phyloP scores from a whole-genome alignment of 2,329 filamentous ascomycete species.

The Microcyclospora tardicrescens region DNA sequence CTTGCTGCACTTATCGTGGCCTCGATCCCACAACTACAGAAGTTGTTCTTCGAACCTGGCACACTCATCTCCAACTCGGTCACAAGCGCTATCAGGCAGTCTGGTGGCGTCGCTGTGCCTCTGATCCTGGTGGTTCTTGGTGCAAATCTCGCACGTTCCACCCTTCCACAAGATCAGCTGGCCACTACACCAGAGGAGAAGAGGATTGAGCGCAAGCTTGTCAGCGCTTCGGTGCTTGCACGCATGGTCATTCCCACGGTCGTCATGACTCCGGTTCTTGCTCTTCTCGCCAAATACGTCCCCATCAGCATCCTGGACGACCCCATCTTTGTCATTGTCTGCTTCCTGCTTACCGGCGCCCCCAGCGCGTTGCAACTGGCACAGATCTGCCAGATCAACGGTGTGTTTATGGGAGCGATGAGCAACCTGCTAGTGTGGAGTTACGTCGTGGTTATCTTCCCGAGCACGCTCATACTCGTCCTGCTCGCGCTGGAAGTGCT shows the following conservation, averaged over 20 bases:
- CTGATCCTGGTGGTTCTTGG: conserved; percentile 91
- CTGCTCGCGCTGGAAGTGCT: conserved; percentile 86
- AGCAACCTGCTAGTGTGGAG: conserved; percentile 87
- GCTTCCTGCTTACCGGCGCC: conserved; percentile 88
- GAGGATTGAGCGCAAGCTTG: conserved; percentile 56
- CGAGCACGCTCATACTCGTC: conserved; percentile 80
- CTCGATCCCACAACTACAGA: conserved; percentile 69
- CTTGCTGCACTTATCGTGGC: conserved; percentile 79
- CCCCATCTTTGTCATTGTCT: conserved; percentile 95
- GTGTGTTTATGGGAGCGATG: conserved; percentile 92
- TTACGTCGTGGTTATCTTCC: conserved; percentile 90
- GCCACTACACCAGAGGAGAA: conserved; percentile 57
- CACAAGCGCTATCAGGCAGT: conserved; percentile 73
- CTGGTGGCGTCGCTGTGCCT: conserved; percentile 81
- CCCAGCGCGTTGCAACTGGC: conserved; percentile 88
- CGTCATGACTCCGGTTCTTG: conserved; percentile 83
- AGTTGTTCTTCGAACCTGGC: conserved; percentile 74
- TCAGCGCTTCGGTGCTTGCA: conserved; percentile 72
- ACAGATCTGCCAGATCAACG: conserved; percentile 97
- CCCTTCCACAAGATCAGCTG: conserved; percentile 54
- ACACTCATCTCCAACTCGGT: conserved; percentile 89
- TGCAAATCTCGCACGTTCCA: conserved; percentile 87
- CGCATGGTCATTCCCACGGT: conserved; percentile 87
- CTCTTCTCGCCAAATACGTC: conserved; percentile 76
- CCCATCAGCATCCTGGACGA: conserved; percentile 91